Evolutionary conservation across 352 stramenopile species (phyloP).

Genomic region (Phytopythium montanum): DNA sequence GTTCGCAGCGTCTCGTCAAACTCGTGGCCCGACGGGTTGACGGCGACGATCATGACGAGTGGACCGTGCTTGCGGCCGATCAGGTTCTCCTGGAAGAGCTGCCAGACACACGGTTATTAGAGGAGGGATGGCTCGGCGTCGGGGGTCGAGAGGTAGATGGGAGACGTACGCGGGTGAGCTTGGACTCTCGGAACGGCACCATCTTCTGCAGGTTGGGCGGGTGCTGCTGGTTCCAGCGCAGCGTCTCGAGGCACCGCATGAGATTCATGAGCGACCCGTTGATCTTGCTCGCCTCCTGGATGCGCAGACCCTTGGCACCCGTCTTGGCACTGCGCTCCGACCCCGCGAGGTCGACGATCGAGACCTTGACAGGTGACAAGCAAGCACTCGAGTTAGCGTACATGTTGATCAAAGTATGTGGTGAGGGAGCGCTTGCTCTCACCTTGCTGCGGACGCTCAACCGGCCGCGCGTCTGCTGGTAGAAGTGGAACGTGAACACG

Average conservation of each 20-base stretch:
- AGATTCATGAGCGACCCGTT: conserved; percentile 98
- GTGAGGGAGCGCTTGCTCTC: neutral
- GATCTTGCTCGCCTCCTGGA: conserved; percentile 98
- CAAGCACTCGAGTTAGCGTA: neutral
- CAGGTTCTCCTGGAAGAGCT: conserved; percentile 96
- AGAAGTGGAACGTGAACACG: conserved; percentile 86
- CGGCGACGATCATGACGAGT: conserved; percentile 96
- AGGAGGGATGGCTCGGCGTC: too few species aligned
- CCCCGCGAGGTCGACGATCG: conserved; percentile 95
- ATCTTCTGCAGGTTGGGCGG: conserved; percentile 75
- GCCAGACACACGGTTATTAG: too few species aligned
- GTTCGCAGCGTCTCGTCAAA: conserved; percentile 97
- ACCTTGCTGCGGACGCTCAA: conserved; percentile 28
- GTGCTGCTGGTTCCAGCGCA: conserved; percentile 91
- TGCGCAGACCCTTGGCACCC: conserved; percentile 77
- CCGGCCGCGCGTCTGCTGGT: conserved; percentile 28
- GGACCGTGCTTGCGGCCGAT: conserved; percentile 75
- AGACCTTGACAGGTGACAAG: conserved; percentile 42
- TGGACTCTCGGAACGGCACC: conserved; percentile 97
- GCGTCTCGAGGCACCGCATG: conserved; percentile 94
- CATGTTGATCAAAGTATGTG: neutral
- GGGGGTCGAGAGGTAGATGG: neutral
- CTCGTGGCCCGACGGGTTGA: conserved; percentile 91
- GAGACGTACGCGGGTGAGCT: conserved; percentile 84
- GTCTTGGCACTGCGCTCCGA: conserved; percentile 75